These are phyloP conservation scores for Claviceps sorghi DNA, from an alignment of 2,329 filamentous ascomycete species.

Conservation along the genomic window DNA sequence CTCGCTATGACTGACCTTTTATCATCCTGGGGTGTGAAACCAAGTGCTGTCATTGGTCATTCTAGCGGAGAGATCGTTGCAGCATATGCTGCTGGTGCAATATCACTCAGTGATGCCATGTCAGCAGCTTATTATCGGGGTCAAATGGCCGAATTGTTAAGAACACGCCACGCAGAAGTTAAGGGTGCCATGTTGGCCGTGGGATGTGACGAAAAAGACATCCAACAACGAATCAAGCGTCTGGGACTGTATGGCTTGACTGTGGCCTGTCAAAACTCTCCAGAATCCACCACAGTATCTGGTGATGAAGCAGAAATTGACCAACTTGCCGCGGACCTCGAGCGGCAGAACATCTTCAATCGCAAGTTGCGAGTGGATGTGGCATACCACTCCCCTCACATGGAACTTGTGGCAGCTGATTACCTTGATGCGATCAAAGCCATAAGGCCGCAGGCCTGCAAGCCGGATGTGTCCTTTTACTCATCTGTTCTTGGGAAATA, in stretches of 20 bases:
- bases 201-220: constrained; percentile 28
- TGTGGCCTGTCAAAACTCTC: constrained; percentile 35
- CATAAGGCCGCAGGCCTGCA: constrained; percentile 7
- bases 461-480: constrained; percentile 25
- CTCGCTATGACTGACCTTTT: constrained; percentile 31
- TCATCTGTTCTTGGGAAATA: constrained; percentile 29
- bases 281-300: constrained; percentile 34
- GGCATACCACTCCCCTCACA: constrained; percentile 41
- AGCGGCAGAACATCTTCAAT: constrained; percentile 30
- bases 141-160: constrained; percentile 8
- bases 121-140: constrained; percentile 35
- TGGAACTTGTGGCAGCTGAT: constrained; percentile 33
- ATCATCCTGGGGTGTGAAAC: constrained; percentile 17
- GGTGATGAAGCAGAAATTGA: constrained; percentile 31
- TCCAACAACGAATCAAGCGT: constrained; percentile 22
- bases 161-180: constrained; percentile 8
- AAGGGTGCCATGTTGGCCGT: constrained; percentile 42
- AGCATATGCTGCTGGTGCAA: constrained; percentile 17
- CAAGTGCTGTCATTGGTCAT: constrained; percentile 15
- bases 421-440: constrained; percentile 24
- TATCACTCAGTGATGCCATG: constrained; percentile 30
- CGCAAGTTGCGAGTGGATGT: constrained; percentile 33
- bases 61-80: constrained; percentile 22
- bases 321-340: constrained; percentile 21
- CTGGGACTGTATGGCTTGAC: constrained; percentile 11